These are phyloP conservation scores for Purpureocillium lavendulum DNA, from an alignment of 2,329 filamentous ascomycete genomes.

Conservation along the genomic window DNA sequence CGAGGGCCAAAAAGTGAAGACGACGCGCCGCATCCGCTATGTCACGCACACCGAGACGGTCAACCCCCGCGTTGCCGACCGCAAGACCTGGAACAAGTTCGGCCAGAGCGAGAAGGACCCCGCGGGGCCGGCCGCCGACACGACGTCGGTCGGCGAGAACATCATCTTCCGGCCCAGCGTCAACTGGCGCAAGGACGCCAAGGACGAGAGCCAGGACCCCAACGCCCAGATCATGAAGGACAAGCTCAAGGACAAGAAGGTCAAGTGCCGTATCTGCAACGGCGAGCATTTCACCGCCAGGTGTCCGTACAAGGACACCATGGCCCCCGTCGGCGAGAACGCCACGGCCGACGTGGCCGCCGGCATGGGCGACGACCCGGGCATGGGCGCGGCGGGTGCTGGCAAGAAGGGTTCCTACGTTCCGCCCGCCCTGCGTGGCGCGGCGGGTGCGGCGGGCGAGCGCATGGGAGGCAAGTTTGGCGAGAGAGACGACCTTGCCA, in stretches of 20 bases:
- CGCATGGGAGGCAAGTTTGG: constrained; percentile 81
- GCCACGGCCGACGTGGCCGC: constrained; percentile 45
- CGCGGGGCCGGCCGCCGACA: constrained; percentile 75
- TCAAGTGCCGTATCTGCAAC: constrained; percentile 98
- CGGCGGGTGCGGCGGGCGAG: constrained; percentile 57
- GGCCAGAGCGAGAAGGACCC: constrained; percentile 80
- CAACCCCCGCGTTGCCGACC: constrained; percentile 93
- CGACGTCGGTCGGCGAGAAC: constrained; percentile 92
- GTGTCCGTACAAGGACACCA: constrained; percentile 99
- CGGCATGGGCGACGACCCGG: constrained; percentile 42
- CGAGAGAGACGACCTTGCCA: constrained; percentile 94
- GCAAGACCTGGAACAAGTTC: constrained; percentile 90
- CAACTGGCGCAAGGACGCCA: constrained; percentile 88
- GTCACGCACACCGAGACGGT: constrained; percentile 87
- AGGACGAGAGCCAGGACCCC: constrained; percentile 67
- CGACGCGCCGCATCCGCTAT: constrained; percentile 88
- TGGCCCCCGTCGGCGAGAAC: constrained; percentile 73
- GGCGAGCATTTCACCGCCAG: constrained; percentile 98
- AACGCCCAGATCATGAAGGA: constrained; percentile 70
- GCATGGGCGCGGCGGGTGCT: constrained; percentile 43
- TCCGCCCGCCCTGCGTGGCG: constrained; percentile 81
- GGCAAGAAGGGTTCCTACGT: constrained; percentile 79
- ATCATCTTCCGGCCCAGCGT: constrained; percentile 90
- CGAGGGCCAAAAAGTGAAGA: constrained; percentile 92
- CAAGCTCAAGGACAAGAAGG: constrained; percentile 96